These are phyloP conservation scores for Didymella lethalis DNA, from an alignment of 2,329 filamentous ascomycete genomes.

Conservation along the genomic window DNA sequence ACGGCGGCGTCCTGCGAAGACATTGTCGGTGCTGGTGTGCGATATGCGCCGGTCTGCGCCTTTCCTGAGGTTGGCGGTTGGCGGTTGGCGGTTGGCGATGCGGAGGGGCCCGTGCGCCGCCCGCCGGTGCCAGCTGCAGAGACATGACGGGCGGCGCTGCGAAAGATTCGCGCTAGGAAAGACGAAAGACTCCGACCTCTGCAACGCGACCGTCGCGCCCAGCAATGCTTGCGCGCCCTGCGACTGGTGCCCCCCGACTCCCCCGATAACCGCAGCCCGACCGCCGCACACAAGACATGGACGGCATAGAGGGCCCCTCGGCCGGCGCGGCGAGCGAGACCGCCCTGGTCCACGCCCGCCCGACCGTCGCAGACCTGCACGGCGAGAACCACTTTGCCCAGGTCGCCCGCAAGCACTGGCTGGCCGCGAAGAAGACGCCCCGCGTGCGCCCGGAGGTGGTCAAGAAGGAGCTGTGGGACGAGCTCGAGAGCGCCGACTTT, in stretches of 20 bases:
- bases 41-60: background rate
- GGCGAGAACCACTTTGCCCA: slow-evolving; percentile 71
- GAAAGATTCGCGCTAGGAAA: slow-evolving; percentile 6
- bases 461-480: slow-evolving; percentile 88
- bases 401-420: slow-evolving; percentile 85
- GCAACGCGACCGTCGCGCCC: slow-evolving; percentile 23
- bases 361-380: slow-evolving; percentile 73
- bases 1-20: slow-evolving; percentile 38
- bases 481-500: slow-evolving; percentile 82
- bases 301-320: slow-evolving; percentile 9
- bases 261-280: slow-evolving; percentile 4
- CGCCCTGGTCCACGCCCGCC: slow-evolving; percentile 56
- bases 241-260: slow-evolving; percentile 6
- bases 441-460: slow-evolving; percentile 82
- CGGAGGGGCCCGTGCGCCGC: too few species aligned
- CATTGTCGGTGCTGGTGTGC: slow-evolving; percentile 36
- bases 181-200: slow-evolving; percentile 2
- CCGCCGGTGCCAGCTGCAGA: background rate
- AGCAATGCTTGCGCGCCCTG: slow-evolving; percentile 20
- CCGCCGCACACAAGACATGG: slow-evolving; percentile 5
- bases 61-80: too few species aligned
- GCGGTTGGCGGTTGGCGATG: too few species aligned
- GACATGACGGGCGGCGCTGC: background rate
- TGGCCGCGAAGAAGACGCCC: slow-evolving; percentile 68
- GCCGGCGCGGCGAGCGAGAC: slow-evolving; percentile 32